Percentiles rank a stretch among this genome's conserved stretches.
Evolutionary conservation across 1,284 basidiomycete genomes (phyloP).

Genomic region (Somion occarium): DNA sequence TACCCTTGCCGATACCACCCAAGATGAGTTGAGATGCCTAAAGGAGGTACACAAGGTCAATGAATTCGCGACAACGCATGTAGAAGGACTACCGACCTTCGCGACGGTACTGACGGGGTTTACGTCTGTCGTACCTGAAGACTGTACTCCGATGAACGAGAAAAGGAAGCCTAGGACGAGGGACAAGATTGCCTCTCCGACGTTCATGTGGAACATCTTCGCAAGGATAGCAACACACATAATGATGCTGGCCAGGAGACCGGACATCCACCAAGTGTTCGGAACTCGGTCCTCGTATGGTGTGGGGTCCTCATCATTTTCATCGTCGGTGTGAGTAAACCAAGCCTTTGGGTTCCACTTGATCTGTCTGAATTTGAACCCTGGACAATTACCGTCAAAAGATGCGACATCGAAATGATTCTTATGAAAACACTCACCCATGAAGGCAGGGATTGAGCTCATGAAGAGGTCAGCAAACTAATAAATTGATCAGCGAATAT

Average conservation of each 20-base stretch:
- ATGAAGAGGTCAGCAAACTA: slow-evolving; percentile 20
- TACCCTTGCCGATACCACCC: slow-evolving; percentile 51
- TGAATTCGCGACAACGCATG: not conserved
- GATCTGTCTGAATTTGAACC: too few relatives aligned
- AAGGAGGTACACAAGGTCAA: too few relatives aligned
- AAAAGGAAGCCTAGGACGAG: slow-evolving; percentile 62
- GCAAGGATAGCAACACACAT: slow-evolving; percentile 53
- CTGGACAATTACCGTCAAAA: too few relatives aligned
- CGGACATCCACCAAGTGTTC: slow-evolving; percentile 48
- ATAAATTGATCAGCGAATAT: slow-evolving; percentile 11
- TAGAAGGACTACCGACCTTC: slow-evolving; percentile 29
- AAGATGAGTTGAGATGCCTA: slow-evolving; percentile 59
- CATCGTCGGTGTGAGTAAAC: slow-evolving; percentile 23
- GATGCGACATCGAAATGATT: not conserved
- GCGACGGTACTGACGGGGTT: slow-evolving; percentile 58
- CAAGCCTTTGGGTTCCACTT: slow-evolving; percentile 15
- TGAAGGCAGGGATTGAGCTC: slow-evolving; percentile 15
- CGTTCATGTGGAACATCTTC: slow-evolving; percentile 53
- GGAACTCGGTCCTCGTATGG: slow-evolving; percentile 53
- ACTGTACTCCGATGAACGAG: slow-evolving; percentile 67
- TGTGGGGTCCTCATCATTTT: slow-evolving; percentile 44
- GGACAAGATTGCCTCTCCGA: slow-evolving; percentile 51
- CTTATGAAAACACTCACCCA: not conserved
- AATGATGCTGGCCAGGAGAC: slow-evolving; percentile 44
- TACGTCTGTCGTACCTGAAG: slow-evolving; percentile 52